phyloP scores from a whole-genome alignment of 23 red algal genomes.

The Agarophyton chilense region DNA sequence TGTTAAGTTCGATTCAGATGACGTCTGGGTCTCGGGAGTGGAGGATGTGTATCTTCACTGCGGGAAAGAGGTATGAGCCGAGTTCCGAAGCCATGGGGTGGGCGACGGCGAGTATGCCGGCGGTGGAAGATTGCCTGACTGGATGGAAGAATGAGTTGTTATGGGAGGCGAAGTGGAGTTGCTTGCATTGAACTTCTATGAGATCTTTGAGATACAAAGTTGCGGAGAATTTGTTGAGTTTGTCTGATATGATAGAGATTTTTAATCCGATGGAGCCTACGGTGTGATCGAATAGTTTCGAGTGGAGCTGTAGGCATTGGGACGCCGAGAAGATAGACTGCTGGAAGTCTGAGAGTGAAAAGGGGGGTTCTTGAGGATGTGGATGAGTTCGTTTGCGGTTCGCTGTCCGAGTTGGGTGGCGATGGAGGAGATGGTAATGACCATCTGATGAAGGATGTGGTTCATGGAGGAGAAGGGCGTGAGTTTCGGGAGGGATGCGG shows the following conservation, averaged over 20 bases:
- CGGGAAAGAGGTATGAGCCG: background rate
- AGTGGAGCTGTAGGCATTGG: background rate
- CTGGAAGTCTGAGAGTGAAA: background rate
- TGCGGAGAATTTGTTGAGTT: background rate
- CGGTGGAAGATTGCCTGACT: background rate
- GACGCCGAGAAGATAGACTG: background rate
- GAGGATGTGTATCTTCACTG: background rate
- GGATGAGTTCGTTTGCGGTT: background rate
- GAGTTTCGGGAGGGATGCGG: background rate
- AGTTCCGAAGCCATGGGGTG: background rate
- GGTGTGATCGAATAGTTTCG: background rate
- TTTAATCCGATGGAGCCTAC: background rate
- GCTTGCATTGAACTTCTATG: background rate
- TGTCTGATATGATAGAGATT: background rate
- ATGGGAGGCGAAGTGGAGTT: background rate
- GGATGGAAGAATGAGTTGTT: constrained; percentile 6
- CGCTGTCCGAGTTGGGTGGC: background rate
- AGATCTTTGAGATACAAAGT: background rate
- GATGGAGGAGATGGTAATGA: background rate
- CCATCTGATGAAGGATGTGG: too few species aligned
- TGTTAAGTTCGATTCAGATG: too few species aligned
- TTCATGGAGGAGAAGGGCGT: too few species aligned
- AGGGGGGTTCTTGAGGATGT: background rate
- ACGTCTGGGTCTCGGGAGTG: background rate
- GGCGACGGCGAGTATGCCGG: background rate